phyloP scores from a whole-genome alignment of 2,329 filamentous ascomycete species.

The Neurospora crassa region DNA sequence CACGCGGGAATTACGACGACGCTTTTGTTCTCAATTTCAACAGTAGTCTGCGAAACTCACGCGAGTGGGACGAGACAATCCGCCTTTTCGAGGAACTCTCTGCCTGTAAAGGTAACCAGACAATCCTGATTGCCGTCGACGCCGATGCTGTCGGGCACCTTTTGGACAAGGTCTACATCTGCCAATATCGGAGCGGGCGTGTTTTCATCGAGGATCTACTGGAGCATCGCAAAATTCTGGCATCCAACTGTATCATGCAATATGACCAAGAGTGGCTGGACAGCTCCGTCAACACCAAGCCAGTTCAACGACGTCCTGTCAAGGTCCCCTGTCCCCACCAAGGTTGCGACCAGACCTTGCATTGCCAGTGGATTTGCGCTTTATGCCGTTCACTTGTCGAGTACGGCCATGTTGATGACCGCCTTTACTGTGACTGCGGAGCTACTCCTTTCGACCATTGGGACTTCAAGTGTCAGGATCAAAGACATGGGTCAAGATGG shows the following conservation, averaged over 20 bases:
- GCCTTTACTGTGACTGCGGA: slow-evolving; percentile 30
- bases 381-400: slow-evolving; percentile 19
- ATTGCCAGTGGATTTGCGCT: slow-evolving; percentile 15
- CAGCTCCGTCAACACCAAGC: slow-evolving; percentile 1
- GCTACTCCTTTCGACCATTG: slow-evolving; percentile 18
- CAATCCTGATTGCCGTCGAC: not conserved
- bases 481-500: slow-evolving; percentile 13
- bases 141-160: not conserved
- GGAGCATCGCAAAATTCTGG: not conserved
- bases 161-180: not conserved
- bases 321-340: slow-evolving; percentile 23
- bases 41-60: not conserved
- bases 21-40: not conserved
- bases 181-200: not conserved
- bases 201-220: not conserved
- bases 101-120: too few species aligned
- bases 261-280: not conserved
- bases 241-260: not conserved
- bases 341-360: slow-evolving; percentile 14
- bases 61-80: not conserved
- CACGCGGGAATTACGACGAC: not conserved
- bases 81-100: not conserved
- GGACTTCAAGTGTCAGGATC: slow-evolving; percentile 23
- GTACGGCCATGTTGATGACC: slow-evolving; percentile 21
- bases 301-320: slow-evolving; percentile 20